These are phyloP conservation scores for Ceratobasidium papillatum DNA, from an alignment of 1,284 basidiomycete genomes.

Conservation along the genomic window DNA sequence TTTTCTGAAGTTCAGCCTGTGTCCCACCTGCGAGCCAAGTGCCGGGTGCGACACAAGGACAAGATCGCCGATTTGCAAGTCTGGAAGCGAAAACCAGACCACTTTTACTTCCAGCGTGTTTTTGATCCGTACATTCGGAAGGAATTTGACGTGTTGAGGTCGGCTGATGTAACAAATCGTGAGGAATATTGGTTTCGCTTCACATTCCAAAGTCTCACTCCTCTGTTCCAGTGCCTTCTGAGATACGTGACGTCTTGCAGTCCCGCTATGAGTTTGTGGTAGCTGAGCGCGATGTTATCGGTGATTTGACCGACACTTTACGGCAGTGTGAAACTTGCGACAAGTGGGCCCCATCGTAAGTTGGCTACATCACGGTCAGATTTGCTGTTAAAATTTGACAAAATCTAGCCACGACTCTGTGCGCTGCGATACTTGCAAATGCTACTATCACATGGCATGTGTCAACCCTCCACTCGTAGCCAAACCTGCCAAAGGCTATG, in stretches of 20 bases:
- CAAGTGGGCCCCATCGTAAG: conserved; percentile 88
- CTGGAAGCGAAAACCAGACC: conserved; percentile 95
- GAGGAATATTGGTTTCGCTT: conserved; percentile 52
- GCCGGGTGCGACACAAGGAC: conserved; percentile 92
- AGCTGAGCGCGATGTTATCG: conserved; percentile 90
- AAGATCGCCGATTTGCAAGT: conserved; percentile 91
- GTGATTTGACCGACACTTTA: conserved; percentile 87
- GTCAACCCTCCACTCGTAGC: conserved; percentile 92
- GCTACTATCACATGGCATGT: conserved; percentile 95
- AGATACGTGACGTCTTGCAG: conserved; percentile 78
- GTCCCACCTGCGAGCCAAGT: conserved; percentile 88
- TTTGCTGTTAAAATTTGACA: conserved; percentile 22
- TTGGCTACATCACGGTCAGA: conserved; percentile 21
- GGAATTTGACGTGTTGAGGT: conserved; percentile 95
- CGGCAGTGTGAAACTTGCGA: conserved; percentile 87
- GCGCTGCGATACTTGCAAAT: conserved; percentile 92
- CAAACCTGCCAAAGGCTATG: conserved; percentile 96
- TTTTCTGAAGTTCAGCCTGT: conserved; percentile 95
- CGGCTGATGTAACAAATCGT: conserved; percentile 89
- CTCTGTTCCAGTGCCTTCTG: conserved; percentile 73
- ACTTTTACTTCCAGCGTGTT: conserved; percentile 93
- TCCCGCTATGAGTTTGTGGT: conserved; percentile 94
- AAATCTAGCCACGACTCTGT: conserved; percentile 84
- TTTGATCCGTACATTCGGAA: conserved; percentile 99
- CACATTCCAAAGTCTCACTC: background rate